These are phyloP conservation scores for Jasminum sambac DNA, from an alignment of 257 asterid species.

Conservation along the genomic window DNA sequence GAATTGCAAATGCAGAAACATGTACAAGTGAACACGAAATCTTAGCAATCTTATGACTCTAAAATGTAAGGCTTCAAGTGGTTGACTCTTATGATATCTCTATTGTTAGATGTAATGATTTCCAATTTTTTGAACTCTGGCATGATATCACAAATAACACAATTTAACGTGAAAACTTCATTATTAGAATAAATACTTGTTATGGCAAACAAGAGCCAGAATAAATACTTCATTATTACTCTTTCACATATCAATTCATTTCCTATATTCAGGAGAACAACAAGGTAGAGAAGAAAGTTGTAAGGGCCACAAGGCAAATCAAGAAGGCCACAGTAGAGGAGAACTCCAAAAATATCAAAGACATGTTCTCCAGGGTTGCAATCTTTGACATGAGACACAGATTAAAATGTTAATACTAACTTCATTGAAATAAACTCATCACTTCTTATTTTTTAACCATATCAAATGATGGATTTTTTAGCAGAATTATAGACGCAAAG, in stretches of 20 bases:
- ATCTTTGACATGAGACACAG: too few relatives aligned
- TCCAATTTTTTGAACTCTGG: not conserved
- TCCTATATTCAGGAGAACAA: conserved; percentile 43
- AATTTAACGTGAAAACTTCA: not conserved
- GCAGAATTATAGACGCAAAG: too few relatives aligned
- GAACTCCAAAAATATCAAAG: conserved; percentile 77
- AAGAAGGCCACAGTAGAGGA: conserved; percentile 85
- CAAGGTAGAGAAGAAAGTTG: conserved; percentile 48
- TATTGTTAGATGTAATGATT: not conserved
- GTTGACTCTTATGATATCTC: too few relatives aligned
- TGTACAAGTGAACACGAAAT: too few relatives aligned
- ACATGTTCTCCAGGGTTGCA: conserved; percentile 84
- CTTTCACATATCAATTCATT: not conserved
- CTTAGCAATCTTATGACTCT: too few relatives aligned
- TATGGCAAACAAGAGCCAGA: not conserved
- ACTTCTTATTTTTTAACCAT: too few relatives aligned
- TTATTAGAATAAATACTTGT: not conserved
- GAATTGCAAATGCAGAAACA: too few relatives aligned
- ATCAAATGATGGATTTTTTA: too few relatives aligned
- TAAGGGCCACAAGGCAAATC: conserved; percentile 44
- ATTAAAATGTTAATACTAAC: too few relatives aligned
- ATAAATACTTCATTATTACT: too few relatives aligned
- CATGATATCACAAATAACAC: not conserved
- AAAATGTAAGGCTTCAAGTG: too few relatives aligned
- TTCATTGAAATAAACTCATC: too few relatives aligned